A percentile compares a stretch with the other conserved stretches of the same genome.
Evolutionary conservation across 306 rosid species (phyloP).

Genomic region (Hippophae tibetana): DNA sequence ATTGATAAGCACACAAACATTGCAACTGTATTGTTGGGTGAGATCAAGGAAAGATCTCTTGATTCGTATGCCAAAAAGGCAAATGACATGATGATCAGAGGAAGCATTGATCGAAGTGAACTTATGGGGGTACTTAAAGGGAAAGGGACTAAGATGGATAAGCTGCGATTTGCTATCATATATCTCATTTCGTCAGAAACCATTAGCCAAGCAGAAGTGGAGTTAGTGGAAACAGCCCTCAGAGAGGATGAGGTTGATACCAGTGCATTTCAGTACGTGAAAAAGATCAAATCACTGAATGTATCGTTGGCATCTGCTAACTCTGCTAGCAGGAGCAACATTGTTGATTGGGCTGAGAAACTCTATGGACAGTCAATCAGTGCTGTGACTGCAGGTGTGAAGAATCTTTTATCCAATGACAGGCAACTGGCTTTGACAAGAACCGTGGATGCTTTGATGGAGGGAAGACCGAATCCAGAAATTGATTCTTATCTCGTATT

Average conservation of each 20-base stretch:
- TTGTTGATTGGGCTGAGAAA: conserved; percentile 98
- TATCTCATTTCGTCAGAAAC: conserved; percentile 76
- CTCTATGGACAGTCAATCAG: conserved; percentile 88
- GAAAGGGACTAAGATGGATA: conserved; percentile 80
- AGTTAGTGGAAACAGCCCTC: conserved; percentile 73
- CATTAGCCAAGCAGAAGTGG: conserved; percentile 74
- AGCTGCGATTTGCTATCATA: conserved; percentile 87
- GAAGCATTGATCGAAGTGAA: conserved; percentile 74
- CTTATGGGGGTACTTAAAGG: conserved; percentile 65
- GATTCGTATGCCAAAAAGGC: conserved; percentile 90
- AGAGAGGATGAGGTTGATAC: conserved; percentile 77
- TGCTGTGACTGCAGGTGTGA: conserved; percentile 94
- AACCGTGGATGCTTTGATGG: conserved; percentile 87
- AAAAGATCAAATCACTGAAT: conserved; percentile 83
- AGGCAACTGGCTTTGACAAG: conserved; percentile 89
- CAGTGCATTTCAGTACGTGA: conserved; percentile 89
- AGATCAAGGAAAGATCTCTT: conserved; percentile 92
- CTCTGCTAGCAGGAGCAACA: conserved; percentile 84
- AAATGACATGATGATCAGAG: conserved; percentile 84
- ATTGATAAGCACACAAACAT: conserved; percentile 95
- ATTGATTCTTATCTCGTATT: conserved; percentile 61
- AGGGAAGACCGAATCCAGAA: conserved; percentile 93
- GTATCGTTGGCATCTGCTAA: conserved; percentile 75
- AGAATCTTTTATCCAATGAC: conserved; percentile 76
- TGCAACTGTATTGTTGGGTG: conserved; percentile 83